Base-by-base conservation (phyloP, 1,284 basidiomycete genomes). In the Exsudoporus floridanus region DNA sequence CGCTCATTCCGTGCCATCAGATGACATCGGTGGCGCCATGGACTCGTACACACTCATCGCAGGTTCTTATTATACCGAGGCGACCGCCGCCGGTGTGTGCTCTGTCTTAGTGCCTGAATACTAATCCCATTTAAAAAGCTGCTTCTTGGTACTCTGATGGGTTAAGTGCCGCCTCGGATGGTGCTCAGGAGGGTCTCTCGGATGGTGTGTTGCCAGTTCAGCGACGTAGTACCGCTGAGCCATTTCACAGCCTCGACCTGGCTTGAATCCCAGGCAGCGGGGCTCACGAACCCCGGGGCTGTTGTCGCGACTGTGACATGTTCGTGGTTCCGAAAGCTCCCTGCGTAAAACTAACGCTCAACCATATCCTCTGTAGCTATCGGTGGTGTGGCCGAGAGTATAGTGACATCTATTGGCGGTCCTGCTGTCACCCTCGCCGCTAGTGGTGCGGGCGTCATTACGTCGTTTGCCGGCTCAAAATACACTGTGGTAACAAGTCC, bases 361-460 rank as follows among this genome's bases (percentile, higher is more conserved):
- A 28, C 13, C 13, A 30, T 7, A 21, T 33, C 9, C 33, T 50
- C 16, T 44, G 31, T 58, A 85, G 84, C 82, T 21, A 60, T 74
- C 44, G 71, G 68, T 21, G 77, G 73, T 1, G 58, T 75, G 14
- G 53, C 39, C 4, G 54, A 58, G 44, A 60, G 36, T 18, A 54
- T 61, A 43, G 63, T 80, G n/a, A 76, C 74, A 7, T 74, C 74
- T 14, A 67, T 52, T 33, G 84, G 77, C 23, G 84, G 82, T 10
- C 46, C 76, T 37, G 83, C 74, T 4, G 67, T 79, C 54, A 86
- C 83, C 2, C 69, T 86, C 13, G 74, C 83, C 7, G 70, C 72
- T 6, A 67, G 67, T 53, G 72, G 71, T 16, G 60, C 54, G 14
- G 75, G 73, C 4, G 57, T 63, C 8, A 58, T 63, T 28, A 77